Conservation (phyloP, 2,329 filamentous ascomycete species). For the Monosporascus cannonballus region DNA sequence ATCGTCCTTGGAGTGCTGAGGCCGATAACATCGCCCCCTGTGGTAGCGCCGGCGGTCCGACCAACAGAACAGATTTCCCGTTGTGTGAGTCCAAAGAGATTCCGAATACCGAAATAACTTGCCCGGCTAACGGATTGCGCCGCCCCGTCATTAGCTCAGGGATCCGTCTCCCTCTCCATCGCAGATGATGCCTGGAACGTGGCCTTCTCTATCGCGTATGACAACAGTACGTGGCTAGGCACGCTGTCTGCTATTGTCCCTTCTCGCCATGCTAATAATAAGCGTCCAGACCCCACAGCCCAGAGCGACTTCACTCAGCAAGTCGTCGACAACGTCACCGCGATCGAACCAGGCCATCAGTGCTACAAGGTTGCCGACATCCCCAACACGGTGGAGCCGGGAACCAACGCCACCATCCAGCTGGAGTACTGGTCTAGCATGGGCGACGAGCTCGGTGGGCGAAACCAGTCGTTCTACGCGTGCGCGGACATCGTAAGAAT, state of each 20-base stretch:
- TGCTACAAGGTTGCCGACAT: slow-evolving; percentile 28
- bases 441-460: slow-evolving; percentile 23
- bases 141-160: slow-evolving; percentile 32
- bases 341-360: slow-evolving; percentile 30
- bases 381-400: slow-evolving; percentile 19
- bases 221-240: slow-evolving; percentile 29
- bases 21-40: slow-evolving; percentile 47
- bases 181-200: slow-evolving; percentile 47
- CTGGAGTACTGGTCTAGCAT: slow-evolving; percentile 29
- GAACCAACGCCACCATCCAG: slow-evolving; percentile 31
- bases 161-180: slow-evolving; percentile 43
- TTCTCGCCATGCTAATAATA: slow-evolving; percentile 1
- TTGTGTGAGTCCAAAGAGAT: slow-evolving; percentile 30
- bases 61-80: slow-evolving; percentile 44
- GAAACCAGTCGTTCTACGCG: slow-evolving; percentile 31
- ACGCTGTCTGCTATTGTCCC: background rate
- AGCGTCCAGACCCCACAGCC: slow-evolving; percentile 18
- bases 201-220: slow-evolving; percentile 42
- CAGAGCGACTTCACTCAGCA: slow-evolving; percentile 28
- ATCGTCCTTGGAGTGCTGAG: slow-evolving; percentile 42
- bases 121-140: too few relatives aligned
- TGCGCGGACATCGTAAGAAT: slow-evolving; percentile 31
- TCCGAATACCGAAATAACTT: too few relatives aligned
- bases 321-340: slow-evolving; percentile 22
- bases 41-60: slow-evolving; percentile 37